These are phyloP conservation scores for Cyberlindnera americana DNA, from an alignment of 805 yeast genomes.

Conservation along the genomic window DNA sequence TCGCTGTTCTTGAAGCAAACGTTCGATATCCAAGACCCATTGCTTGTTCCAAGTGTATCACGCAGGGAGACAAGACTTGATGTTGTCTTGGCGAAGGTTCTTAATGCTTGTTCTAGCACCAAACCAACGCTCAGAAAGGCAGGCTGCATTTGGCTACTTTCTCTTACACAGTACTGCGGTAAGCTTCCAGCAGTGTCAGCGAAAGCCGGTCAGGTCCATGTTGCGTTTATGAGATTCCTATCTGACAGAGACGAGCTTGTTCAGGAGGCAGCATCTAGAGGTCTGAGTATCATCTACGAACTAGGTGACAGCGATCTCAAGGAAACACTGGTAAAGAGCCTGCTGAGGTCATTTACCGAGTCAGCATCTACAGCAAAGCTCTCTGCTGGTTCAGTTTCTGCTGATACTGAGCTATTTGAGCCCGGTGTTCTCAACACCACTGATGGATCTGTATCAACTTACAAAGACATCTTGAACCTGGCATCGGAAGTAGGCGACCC, in stretches of 20 bases:
- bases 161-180: conserved; percentile 73
- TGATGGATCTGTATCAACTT: conserved; percentile 85
- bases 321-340: conserved; percentile 67
- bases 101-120: conserved; percentile 54
- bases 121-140: conserved; percentile 74
- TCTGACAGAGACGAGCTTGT: conserved; percentile 79
- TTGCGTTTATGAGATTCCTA: conserved; percentile 71
- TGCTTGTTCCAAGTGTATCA: conserved; percentile 1
- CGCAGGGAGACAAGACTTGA: conserved; percentile 15
- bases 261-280: conserved; percentile 93
- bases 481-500: conserved; percentile 98
- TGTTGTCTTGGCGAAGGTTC: conserved; percentile 43
- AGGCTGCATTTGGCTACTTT: conserved; percentile 81
- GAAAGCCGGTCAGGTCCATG: conserved; percentile 60
- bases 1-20: conserved; percentile 51
- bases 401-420: conserved; percentile 82
- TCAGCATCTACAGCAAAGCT: conserved; percentile 43
- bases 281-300: conserved; percentile 78
- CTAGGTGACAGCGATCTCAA: conserved; percentile 63
- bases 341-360: conserved; percentile 76
- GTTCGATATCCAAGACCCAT: conserved; percentile 49
- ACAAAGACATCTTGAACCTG: conserved; percentile 79
- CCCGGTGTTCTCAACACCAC: conserved; percentile 76
- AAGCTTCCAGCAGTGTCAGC: conserved; percentile 37
- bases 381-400: conserved; percentile 64